These are phyloP conservation scores for Mucor irregularis DNA, from an alignment of 371 early-diverging fungal genomes.

Conservation along the genomic window DNA sequence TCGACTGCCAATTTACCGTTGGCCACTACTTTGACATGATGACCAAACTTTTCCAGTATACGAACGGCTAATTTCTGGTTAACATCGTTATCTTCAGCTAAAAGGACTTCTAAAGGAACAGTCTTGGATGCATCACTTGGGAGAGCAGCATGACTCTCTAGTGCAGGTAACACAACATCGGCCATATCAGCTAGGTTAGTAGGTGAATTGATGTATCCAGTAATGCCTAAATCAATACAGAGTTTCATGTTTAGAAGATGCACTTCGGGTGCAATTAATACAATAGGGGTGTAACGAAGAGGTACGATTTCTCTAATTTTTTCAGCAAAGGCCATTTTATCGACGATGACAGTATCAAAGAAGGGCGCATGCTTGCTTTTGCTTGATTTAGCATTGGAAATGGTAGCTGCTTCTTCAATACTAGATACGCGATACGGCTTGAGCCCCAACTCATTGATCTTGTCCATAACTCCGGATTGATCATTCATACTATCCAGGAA, in stretches of 20 bases:
- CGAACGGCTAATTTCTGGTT: constrained; percentile 81
- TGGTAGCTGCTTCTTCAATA: constrained; percentile 45
- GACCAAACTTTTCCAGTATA: constrained; percentile 74
- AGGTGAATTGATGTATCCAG: constrained; percentile 63
- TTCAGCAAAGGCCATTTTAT: constrained; percentile 56
- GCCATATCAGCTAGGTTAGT: constrained; percentile 60
- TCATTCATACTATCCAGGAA: constrained; percentile 52
- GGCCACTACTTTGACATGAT: constrained; percentile 68
- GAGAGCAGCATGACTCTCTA: constrained; percentile 65
- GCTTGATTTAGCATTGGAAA: constrained; percentile 35
- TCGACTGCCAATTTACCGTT: constrained; percentile 80
- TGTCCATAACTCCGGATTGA: constrained; percentile 28
- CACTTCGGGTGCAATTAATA: constrained; percentile 52
- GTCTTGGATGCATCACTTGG: constrained; percentile 56
- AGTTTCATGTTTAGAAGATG: constrained; percentile 56
- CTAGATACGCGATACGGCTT: constrained; percentile 41
- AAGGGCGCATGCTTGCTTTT: constrained; percentile 33
- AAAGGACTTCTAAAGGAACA: constrained; percentile 64
- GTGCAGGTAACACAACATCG: constrained; percentile 66
- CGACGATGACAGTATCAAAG: constrained; percentile 61
- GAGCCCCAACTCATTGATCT: constrained; percentile 40
- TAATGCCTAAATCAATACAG: constrained; percentile 65
- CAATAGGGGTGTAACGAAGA: constrained; percentile 66
- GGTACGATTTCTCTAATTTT: constrained; percentile 52
- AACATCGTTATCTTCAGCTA: constrained; percentile 84